Conservation (phyloP, 345 rosid genomes). For the Salix caprea region DNA sequence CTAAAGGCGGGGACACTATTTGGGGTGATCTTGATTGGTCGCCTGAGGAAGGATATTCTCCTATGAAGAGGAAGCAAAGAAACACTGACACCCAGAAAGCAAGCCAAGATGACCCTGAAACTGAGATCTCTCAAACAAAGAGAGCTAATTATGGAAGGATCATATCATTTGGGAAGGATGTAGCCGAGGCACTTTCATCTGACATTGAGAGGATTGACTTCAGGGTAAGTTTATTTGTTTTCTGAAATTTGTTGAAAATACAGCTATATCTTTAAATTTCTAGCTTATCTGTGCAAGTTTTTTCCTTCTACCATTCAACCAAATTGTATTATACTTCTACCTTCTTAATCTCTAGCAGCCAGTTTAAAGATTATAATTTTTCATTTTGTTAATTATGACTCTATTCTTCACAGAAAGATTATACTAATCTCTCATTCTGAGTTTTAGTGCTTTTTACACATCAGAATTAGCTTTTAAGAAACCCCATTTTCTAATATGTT, state of each 20-base stretch:
- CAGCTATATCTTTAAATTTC: neutral
- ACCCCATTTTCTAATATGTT: neutral
- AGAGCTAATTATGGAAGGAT: slow-evolving; percentile 71
- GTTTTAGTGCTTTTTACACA: neutral
- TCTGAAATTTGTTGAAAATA: neutral
- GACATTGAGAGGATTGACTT: slow-evolving; percentile 72
- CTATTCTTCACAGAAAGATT: neutral
- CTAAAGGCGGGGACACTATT: slow-evolving; percentile 86
- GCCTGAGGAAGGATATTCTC: slow-evolving; percentile 64
- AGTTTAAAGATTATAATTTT: neutral
- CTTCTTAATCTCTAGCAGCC: neutral
- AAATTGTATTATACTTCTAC: neutral
- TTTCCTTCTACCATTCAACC: neutral
- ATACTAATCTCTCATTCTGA: neutral
- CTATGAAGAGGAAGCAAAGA: slow-evolving; percentile 38
- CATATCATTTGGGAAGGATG: slow-evolving; percentile 79
- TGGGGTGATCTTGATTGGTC: slow-evolving; percentile 98
- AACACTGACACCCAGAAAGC: slow-evolving; percentile 35
- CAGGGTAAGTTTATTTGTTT: slow-evolving; percentile 48
- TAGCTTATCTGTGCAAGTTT: neutral
- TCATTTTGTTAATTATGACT: neutral
- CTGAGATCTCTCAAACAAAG: slow-evolving; percentile 32
- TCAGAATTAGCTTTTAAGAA: neutral
- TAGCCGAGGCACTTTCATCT: slow-evolving; percentile 61
- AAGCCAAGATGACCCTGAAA: slow-evolving; percentile 26